Percentiles rank a stretch among this genome's conserved stretches.
Evolutionary conservation across 2,329 filamentous ascomycete species (phyloP).

Genomic region (Aspergillus sp.): DNA sequence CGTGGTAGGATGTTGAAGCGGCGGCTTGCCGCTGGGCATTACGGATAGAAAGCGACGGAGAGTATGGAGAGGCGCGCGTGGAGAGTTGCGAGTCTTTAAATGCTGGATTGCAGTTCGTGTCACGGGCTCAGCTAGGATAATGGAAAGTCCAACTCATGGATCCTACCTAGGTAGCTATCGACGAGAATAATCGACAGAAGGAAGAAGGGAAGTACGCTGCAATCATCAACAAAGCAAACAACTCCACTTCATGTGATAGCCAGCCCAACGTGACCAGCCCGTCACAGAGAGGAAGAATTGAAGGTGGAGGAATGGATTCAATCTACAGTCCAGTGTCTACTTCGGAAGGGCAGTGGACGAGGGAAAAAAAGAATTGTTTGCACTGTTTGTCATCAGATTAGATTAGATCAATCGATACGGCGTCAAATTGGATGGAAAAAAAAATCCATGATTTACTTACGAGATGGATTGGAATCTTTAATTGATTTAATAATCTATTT

Average conservation of each 20-base stretch:
- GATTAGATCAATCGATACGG: background rate
- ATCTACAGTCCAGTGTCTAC: background rate
- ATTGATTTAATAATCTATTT: too few relatives aligned
- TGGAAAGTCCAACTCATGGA: too few relatives aligned
- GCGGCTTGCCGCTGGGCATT: slow-evolving; percentile 3
- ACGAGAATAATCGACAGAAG: too few relatives aligned
- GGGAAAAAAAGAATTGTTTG: background rate
- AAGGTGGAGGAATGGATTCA: background rate
- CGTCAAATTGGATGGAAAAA: background rate
- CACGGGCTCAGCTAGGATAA: too few relatives aligned
- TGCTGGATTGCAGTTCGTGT: background rate
- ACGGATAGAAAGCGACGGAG: slow-evolving; percentile 37
- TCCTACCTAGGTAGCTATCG: too few relatives aligned
- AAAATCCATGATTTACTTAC: background rate
- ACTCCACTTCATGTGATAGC: too few relatives aligned
- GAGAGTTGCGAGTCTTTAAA: slow-evolving; percentile 15
- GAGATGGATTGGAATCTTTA: too few relatives aligned
- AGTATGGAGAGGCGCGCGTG: slow-evolving; percentile 25
- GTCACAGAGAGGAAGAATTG: background rate
- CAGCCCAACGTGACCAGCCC: too few relatives aligned
- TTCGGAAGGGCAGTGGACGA: background rate
- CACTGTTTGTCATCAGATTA: slow-evolving; percentile 1
- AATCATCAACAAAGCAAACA: too few relatives aligned
- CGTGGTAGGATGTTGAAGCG: slow-evolving; percentile 8
- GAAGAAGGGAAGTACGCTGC: too few relatives aligned